These are phyloP conservation scores for Epicoccum nigrum DNA, from an alignment of 2,329 filamentous ascomycete genomes.

Conservation along the genomic window DNA sequence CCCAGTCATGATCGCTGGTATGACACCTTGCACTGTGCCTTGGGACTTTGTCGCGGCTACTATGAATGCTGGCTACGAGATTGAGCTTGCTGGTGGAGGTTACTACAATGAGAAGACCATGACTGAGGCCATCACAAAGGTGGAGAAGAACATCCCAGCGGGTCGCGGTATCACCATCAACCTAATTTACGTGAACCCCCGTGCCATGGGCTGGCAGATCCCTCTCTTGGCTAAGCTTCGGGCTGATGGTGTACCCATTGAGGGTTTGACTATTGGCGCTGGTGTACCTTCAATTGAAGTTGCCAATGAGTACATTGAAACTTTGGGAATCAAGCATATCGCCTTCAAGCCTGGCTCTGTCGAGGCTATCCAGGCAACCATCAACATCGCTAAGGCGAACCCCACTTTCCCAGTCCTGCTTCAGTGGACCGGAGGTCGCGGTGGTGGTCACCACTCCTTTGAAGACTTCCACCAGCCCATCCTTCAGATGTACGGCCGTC, in stretches of 20 bases:
- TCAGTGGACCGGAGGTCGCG: conserved; percentile 59
- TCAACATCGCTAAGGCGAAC: conserved; percentile 56
- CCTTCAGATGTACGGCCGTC: conserved; percentile 53
- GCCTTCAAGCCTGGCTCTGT: conserved; percentile 57
- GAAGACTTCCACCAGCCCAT: conserved; percentile 59
- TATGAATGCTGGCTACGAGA: conserved; percentile 59
- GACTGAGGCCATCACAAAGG: conserved; percentile 53
- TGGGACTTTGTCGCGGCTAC: conserved; percentile 61
- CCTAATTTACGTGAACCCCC: conserved; percentile 61
- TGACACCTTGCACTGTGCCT: conserved; percentile 56
- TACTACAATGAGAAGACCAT: conserved; percentile 56
- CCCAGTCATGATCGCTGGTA: conserved; percentile 56
- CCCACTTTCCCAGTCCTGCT: conserved; percentile 54
- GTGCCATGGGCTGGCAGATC: conserved; percentile 61
- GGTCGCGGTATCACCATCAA: conserved; percentile 61
- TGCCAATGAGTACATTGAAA: conserved; percentile 61
- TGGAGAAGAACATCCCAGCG: conserved; percentile 52
- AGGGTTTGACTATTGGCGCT: conserved; percentile 56
- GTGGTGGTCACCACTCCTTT: conserved; percentile 57
- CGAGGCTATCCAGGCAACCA: conserved; percentile 53
- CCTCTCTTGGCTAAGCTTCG: conserved; percentile 56
- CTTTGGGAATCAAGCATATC: conserved; percentile 59
- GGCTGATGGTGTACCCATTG: conserved; percentile 54
- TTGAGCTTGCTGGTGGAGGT: conserved; percentile 58
- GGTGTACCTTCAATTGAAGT: conserved; percentile 57